phyloP scores from a whole-genome alignment of 2,329 filamentous ascomycete species.

The Xylariaceae sp. region DNA sequence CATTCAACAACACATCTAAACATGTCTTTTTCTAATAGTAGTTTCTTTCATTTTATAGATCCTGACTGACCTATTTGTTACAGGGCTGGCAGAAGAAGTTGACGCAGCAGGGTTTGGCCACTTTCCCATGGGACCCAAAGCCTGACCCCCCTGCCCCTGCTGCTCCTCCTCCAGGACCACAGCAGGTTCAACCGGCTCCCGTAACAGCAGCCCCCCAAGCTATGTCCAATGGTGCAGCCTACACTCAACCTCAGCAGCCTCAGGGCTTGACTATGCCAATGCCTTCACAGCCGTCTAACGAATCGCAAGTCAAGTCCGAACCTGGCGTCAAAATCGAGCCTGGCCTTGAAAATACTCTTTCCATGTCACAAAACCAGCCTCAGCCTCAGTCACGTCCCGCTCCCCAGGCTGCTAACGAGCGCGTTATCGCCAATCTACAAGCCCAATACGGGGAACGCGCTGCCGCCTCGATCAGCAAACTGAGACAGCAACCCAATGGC shows the following conservation, averaged over 20 bases:
- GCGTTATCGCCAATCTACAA: slow-evolving; percentile 54
- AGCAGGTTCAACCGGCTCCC: slow-evolving; percentile 12
- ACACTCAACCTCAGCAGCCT: slow-evolving; percentile 22
- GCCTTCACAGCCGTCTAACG: slow-evolving; percentile 17
- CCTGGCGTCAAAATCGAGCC: slow-evolving; percentile 45
- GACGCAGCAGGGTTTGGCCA: slow-evolving; percentile 75
- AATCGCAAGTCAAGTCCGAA: slow-evolving; percentile 41
- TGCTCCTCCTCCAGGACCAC: slow-evolving; percentile 26
- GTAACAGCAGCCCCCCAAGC: slow-evolving; percentile 16
- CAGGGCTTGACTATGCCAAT: slow-evolving; percentile 22
- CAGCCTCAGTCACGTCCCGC: slow-evolving; percentile 7
- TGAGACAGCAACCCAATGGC: slow-evolving; percentile 34
- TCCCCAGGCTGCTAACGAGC: slow-evolving; percentile 40
- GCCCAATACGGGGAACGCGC: slow-evolving; percentile 59
- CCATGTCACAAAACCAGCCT: slow-evolving; percentile 1
- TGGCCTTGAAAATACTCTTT: slow-evolving; percentile 29
- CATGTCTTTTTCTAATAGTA: neutral
- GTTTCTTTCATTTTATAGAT: neutral
- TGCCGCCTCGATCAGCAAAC: slow-evolving; percentile 62
- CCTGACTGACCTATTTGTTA: slow-evolving; percentile 14
- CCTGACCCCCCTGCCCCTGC: slow-evolving; percentile 52
- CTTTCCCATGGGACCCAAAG: slow-evolving; percentile 93
- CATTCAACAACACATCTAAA: no score
- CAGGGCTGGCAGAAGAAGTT: slow-evolving; percentile 95
- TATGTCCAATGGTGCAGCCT: slow-evolving; percentile 23